Evolutionary conservation across 2,329 filamentous ascomycete genomes (phyloP).

Genomic region (Penicillium sp.): DNA sequence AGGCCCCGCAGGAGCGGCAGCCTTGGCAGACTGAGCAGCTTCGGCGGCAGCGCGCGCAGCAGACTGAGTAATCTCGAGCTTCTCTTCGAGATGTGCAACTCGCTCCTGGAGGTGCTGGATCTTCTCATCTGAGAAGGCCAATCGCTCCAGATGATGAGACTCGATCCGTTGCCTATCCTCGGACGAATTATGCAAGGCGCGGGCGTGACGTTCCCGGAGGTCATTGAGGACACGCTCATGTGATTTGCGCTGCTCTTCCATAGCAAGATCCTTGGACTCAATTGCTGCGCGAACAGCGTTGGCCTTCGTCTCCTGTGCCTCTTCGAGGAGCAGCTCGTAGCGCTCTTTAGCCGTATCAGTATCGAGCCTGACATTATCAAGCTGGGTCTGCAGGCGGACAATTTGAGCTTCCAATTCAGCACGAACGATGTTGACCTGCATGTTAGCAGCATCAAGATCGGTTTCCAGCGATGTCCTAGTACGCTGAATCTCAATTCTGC

Average conservation of each 20-base stretch:
- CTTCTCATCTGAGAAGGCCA: constrained; percentile 83
- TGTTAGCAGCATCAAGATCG: constrained; percentile 82
- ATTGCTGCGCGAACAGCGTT: constrained; percentile 60
- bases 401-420: constrained; percentile 83
- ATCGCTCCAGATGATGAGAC: constrained; percentile 77
- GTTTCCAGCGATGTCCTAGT: constrained; percentile 78
- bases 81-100: constrained; percentile 83
- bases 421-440: constrained; percentile 82
- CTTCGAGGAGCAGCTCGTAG: constrained; percentile 83
- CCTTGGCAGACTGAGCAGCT: constrained; percentile 68
- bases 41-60: constrained; percentile 82
- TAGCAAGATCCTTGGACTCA: constrained; percentile 57
- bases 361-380: constrained; percentile 79
- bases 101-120: constrained; percentile 85
- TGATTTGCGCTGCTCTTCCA: constrained; percentile 64
- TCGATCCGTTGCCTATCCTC: constrained; percentile 85
- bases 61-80: constrained; percentile 85
- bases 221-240: constrained; percentile 78
- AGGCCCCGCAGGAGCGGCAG: constrained; percentile 42
- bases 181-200: constrained; percentile 71
- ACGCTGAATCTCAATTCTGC: constrained; percentile 78
- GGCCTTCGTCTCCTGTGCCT: constrained; percentile 72
- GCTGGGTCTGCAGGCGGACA: constrained; percentile 70
- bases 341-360: constrained; percentile 79
- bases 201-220: constrained; percentile 74